Evolutionary conservation across 2,329 filamentous ascomycete genomes (phyloP).

Genomic region (Ascochyta viciae-villosae): DNA sequence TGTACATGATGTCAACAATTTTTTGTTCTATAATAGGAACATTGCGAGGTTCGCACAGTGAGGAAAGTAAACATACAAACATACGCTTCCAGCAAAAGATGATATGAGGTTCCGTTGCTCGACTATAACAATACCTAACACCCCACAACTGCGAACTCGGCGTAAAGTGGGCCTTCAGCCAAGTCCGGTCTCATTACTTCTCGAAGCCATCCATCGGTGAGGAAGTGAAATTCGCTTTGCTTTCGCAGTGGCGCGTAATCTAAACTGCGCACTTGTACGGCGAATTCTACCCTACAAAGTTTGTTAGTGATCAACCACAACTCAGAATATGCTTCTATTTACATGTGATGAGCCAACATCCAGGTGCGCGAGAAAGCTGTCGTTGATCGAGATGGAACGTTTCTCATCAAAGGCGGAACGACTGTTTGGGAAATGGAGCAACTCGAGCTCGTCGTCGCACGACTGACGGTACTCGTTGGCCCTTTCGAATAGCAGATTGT

Average conservation of each 20-base stretch:
- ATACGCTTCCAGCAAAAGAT: not conserved
- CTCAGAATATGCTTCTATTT: not conserved
- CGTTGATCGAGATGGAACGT: constrained; percentile 25
- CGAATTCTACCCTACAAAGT: constrained; percentile 27
- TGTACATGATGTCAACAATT: not conserved
- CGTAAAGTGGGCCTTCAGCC: not conserved
- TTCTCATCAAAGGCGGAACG: constrained; percentile 42
- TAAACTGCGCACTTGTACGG: constrained; percentile 33
- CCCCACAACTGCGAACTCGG: not conserved
- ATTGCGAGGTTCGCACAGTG: not conserved
- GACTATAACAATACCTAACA: not conserved
- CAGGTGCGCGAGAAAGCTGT: constrained; percentile 28
- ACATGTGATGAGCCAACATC: constrained; percentile 24
- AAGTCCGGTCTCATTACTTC: constrained; percentile 1
- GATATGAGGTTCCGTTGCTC: not conserved
- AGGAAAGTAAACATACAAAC: not conserved
- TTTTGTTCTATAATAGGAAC: not conserved
- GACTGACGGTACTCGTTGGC: constrained; percentile 24
- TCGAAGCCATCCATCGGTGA: constrained; percentile 20
- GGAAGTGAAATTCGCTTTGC: constrained; percentile 36
- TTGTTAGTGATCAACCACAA: constrained; percentile 1
- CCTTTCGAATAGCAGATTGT: constrained; percentile 18
- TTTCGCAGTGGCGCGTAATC: constrained; percentile 27
- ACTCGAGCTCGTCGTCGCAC: constrained; percentile 30
- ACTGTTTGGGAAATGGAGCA: constrained; percentile 18